Evolutionary conservation across 805 yeast genomes (phyloP).

Genomic region (Zygoascus biomembranicola): DNA sequence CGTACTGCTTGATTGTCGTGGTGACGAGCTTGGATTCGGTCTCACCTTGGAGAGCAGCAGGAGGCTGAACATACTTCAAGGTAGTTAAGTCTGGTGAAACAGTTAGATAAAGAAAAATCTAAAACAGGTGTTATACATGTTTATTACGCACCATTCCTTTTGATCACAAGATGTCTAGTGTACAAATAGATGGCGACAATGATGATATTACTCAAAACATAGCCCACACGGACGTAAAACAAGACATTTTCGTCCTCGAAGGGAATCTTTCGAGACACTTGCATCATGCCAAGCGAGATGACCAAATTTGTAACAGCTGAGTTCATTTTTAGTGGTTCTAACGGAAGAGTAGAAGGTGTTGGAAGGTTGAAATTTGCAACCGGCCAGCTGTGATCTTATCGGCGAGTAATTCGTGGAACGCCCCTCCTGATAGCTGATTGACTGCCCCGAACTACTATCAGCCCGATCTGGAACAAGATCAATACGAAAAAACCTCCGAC

Average conservation of each 20-base stretch:
- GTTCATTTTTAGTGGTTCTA: conserved; percentile 45
- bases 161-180: conserved; percentile 50
- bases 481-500: no score
- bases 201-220: conserved; percentile 54
- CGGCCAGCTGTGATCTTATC: background rate
- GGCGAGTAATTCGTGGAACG: background rate
- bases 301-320: conserved; percentile 81
- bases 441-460: no score
- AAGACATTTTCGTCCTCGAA: conserved; percentile 74
- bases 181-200: conserved; percentile 60
- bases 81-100: conserved; percentile 56
- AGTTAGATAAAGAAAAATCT: background rate
- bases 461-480: no score
- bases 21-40: conserved; percentile 62
- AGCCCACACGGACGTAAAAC: conserved; percentile 66
- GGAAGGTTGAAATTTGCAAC: conserved; percentile 1
- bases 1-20: conserved; percentile 92
- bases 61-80: conserved; percentile 81
- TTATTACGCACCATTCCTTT: conserved; percentile 50
- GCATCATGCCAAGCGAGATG: conserved; percentile 95
- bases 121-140: no score
- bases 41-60: conserved; percentile 70
- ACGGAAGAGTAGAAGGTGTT: background rate
- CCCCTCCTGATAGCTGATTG: no score
- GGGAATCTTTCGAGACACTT: conserved; percentile 79